Evolutionary conservation across 1,284 basidiomycete genomes (phyloP).

Genomic region (Chondrostereum purpureum): DNA sequence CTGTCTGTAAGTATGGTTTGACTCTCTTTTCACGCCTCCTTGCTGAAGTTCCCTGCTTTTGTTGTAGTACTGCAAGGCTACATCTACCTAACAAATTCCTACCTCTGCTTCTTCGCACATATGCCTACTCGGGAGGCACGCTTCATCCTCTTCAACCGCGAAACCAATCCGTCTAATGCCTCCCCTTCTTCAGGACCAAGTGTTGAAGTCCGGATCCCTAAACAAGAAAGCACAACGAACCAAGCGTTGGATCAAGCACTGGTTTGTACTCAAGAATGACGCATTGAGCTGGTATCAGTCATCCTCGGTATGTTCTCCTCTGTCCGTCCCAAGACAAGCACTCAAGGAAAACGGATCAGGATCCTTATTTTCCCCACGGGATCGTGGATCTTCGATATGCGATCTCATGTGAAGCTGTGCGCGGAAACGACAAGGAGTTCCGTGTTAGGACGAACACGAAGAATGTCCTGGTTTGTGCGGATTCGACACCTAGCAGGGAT

Average conservation of each 20-base stretch:
- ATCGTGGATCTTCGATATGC: conserved; percentile 92
- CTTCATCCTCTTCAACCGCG: background rate
- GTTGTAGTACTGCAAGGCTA: conserved; percentile 90
- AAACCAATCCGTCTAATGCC: conserved; percentile 1
- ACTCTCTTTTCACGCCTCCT: conserved; percentile 2
- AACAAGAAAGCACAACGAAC: conserved; percentile 81
- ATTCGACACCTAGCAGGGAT: conserved; percentile 75
- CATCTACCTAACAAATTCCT: conserved; percentile 89
- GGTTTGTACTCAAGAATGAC: conserved; percentile 92
- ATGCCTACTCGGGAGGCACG: conserved; percentile 72
- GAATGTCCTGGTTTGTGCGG: conserved; percentile 65
- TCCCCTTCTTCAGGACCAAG: conserved; percentile 57
- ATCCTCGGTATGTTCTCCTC: conserved; percentile 59
- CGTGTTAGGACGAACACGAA: conserved; percentile 78
- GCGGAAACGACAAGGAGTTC: conserved; percentile 61
- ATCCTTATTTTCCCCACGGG: conserved; percentile 95
- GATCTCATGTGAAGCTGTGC: conserved; percentile 74
- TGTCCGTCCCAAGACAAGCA: conserved; percentile 6
- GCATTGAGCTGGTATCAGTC: conserved; percentile 93
- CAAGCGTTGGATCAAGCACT: conserved; percentile 86
- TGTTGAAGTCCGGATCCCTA: conserved; percentile 81
- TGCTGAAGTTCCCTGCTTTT: conserved; percentile 12
- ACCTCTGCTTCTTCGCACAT: conserved; percentile 96
- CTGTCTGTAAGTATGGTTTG: conserved; percentile 63
- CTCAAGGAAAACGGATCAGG: conserved; percentile 36